Base-by-base conservation (phyloP, 257 asterid species). In the Agastache rugosa region DNA sequence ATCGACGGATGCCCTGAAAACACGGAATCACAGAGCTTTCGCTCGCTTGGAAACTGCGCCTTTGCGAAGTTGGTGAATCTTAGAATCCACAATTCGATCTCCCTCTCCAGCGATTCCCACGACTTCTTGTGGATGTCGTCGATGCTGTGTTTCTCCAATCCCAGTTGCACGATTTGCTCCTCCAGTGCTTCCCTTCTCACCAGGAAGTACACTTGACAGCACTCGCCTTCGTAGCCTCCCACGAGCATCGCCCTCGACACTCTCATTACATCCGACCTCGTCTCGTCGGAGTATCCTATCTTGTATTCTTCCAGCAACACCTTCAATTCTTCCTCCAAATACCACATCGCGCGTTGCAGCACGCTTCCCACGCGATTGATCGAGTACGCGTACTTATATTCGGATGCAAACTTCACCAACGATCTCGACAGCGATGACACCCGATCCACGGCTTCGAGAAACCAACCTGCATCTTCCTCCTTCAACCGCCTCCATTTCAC, bases 111-210 rank as follows among this genome's bases (percentile, higher is more conserved):
- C 3, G 84, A 12, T 5, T 93, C 97, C 96, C 97, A 87, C 1
- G 76, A 39, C 96, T 86, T 91, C 66, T 73, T 93, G 27, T 88
- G 95, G 29, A 93, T 87, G 22, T 93, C 98, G 9, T 93, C 98
- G 12, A 86, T 85, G 85, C 95, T 90, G 76, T 78, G 76, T 19
- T 86, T 90, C 37, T 90, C 93, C 56, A 91, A 84, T 2, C 98
- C 96, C 2, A 81, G 41, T 51, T 83, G 85, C 16, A 74, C 80
- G 37, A 92, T 54, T 42, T 82, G 77, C 73, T 87, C 95, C 67
- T 87, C 97, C 76, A 91, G 44, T 1, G 89, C 90, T 5, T 83
- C 85, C 69, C 94, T 78, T 25, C 98, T 79, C 0, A 87, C 87
- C 8, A 86, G 47, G 60, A 80, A 84, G 68, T 86, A 93, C 0